A percentile compares a stretch with the other conserved stretches of the same genome.
These are phyloP conservation scores for Hypoxylon sp. DNA, from an alignment of 2,329 filamentous ascomycete genomes.

Conservation along the genomic window DNA sequence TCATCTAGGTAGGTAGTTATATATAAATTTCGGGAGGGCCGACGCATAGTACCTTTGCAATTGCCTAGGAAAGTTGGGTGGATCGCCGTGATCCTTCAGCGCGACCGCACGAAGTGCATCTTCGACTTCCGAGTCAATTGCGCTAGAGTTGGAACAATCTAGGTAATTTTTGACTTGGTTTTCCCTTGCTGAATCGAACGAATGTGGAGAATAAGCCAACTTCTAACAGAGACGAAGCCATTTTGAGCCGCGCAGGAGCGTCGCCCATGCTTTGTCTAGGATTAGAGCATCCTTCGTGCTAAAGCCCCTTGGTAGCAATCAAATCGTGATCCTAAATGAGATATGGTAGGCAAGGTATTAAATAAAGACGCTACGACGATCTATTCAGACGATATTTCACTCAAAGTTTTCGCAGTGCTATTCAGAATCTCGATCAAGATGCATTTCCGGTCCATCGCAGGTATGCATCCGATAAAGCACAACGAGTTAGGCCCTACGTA, in stretches of 20 bases:
- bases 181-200: neutral
- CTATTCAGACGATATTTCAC: neutral
- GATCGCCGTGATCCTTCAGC: neutral
- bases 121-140: neutral
- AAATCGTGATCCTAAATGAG: neutral
- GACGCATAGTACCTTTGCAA: neutral
- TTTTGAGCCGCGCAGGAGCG: conserved; percentile 6
- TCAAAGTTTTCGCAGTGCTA: neutral
- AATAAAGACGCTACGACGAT: neutral
- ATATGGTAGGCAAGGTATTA: neutral
- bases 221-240: neutral
- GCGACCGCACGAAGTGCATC: neutral
- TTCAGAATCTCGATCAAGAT: neutral
- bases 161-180: neutral
- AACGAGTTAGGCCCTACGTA: neutral
- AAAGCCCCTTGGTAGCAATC: neutral
- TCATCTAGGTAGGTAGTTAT: neutral
- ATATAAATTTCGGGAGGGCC: neutral
- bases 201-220: neutral
- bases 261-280: neutral
- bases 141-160: neutral
- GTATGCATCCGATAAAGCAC: neutral
- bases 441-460: conserved; percentile 1
- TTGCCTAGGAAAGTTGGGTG: neutral
- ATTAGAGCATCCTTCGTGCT: neutral